Percentiles rank a stretch among this genome's conserved stretches.
phyloP scores from a whole-genome alignment of 352 stramenopile genomes.

The Pythium myriotylum region DNA sequence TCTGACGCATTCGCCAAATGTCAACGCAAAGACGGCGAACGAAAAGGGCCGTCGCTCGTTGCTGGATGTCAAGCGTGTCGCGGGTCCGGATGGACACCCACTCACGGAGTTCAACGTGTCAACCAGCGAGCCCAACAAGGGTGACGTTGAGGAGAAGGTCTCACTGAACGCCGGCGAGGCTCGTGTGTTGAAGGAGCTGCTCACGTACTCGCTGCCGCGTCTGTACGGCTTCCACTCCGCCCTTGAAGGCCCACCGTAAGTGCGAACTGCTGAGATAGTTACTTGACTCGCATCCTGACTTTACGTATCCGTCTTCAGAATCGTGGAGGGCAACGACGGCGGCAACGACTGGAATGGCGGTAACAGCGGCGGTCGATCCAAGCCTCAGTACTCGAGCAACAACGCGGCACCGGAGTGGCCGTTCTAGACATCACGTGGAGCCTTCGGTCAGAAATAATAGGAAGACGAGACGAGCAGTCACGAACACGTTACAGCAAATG shows the following conservation, averaged over 20 bases:
- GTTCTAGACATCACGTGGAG: slow-evolving; percentile 63
- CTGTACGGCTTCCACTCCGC: slow-evolving; percentile 79
- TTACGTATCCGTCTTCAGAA: slow-evolving; percentile 28
- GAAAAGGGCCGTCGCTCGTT: slow-evolving; percentile 46
- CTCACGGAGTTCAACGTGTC: slow-evolving; percentile 51
- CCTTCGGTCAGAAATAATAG: too few species aligned
- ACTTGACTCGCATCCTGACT: too few species aligned
- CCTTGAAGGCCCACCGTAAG: slow-evolving; percentile 73
- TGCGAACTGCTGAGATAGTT: not conserved
- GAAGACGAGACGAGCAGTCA: not conserved
- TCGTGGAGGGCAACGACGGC: slow-evolving; percentile 46
- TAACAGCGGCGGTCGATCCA: slow-evolving; percentile 24
- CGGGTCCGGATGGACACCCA: slow-evolving; percentile 50
- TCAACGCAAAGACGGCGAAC: slow-evolving; percentile 61
- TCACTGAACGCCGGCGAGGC: slow-evolving; percentile 73
- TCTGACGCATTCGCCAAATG: slow-evolving; percentile 77
- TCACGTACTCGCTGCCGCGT: slow-evolving; percentile 77
- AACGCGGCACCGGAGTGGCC: slow-evolving; percentile 67
- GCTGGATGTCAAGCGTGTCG: slow-evolving; percentile 51
- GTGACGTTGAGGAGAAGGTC: slow-evolving; percentile 42
- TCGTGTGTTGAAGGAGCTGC: slow-evolving; percentile 62
- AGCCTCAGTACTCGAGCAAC: slow-evolving; percentile 10
- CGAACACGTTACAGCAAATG: too few species aligned
- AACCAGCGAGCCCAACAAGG: slow-evolving; percentile 42
- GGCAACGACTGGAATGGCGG: slow-evolving; percentile 34